Evolutionary conservation across 192 early-diverging fungal genomes (phyloP).

Genomic region (Haplosporangium gracile): DNA sequence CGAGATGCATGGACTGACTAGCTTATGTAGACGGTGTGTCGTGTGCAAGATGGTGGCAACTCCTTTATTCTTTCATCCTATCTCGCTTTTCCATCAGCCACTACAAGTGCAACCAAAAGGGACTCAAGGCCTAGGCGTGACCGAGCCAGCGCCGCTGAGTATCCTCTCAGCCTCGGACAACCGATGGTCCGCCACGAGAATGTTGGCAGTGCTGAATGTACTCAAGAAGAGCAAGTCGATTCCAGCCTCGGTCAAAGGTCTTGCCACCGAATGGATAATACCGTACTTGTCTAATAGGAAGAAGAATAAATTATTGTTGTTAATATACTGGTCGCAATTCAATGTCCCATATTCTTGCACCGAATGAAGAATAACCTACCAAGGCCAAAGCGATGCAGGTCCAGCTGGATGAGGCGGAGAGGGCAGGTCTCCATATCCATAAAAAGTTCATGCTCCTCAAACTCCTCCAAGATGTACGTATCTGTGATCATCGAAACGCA

Average conservation of each 20-base stretch:
- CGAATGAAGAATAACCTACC: conserved; percentile 34
- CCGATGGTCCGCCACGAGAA: conserved; percentile 65
- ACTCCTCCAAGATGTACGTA: conserved; percentile 65
- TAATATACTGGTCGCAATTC: background rate
- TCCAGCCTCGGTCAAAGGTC: conserved; percentile 67
- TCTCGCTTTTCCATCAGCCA: background rate
- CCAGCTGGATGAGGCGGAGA: conserved; percentile 75
- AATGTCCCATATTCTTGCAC: background rate
- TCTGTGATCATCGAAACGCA: conserved; percentile 79
- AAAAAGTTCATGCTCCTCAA: conserved; percentile 64
- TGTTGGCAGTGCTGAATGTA: conserved; percentile 76
- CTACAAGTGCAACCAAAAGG: background rate
- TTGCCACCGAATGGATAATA: conserved; percentile 76
- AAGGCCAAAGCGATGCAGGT: conserved; percentile 67
- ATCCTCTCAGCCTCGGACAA: conserved; percentile 49
- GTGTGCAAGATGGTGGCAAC: background rate
- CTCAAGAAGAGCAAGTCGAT: conserved; percentile 77
- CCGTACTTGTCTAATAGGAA: conserved; percentile 70
- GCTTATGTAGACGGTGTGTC: background rate
- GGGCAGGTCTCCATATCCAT: conserved; percentile 57
- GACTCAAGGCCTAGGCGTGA: background rate
- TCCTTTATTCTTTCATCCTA: background rate
- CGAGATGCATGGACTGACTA: background rate
- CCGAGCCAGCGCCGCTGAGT: conserved; percentile 38
- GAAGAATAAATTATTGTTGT: background rate